phyloP scores from a whole-genome alignment of 305 asterid species.

The Nicotiana rustica region DNA sequence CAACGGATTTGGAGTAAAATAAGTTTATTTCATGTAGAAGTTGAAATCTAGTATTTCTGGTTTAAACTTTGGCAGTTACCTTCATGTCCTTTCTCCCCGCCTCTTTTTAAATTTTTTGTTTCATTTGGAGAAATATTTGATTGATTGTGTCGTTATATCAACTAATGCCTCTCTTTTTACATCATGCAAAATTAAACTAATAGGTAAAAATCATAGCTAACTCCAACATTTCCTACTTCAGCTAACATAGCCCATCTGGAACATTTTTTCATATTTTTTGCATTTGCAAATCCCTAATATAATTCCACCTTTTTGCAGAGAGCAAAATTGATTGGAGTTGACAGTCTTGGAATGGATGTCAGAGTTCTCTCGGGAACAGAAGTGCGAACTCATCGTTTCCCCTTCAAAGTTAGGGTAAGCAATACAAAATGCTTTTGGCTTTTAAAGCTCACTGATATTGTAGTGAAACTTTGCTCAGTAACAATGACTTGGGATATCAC shows the following conservation, averaged over 20 bases:
- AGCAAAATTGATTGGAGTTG: conserved; percentile 78
- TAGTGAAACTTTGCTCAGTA: too few relatives aligned
- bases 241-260: not conserved
- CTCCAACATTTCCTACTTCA: not conserved
- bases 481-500: not conserved
- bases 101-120: too few relatives aligned
- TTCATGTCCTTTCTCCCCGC: not conserved
- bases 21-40: not conserved
- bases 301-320: conserved; percentile 50
- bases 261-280: not conserved
- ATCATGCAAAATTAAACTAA: too few relatives aligned
- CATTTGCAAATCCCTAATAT: not conserved
- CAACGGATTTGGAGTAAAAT: not conserved
- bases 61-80: not conserved
- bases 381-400: conserved; percentile 78
- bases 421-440: not conserved
- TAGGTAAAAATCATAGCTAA: not conserved
- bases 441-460: not conserved
- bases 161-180: not conserved
- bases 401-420: conserved; percentile 77
- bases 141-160: not conserved
- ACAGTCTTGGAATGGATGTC: conserved; percentile 86
- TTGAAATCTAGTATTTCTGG: not conserved
- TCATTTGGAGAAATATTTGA: not conserved
- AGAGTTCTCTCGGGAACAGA: conserved; percentile 70